These are phyloP conservation scores for Hydrangea macrophylla DNA, from an alignment of 148 eudicot genomes.

Conservation along the genomic window DNA sequence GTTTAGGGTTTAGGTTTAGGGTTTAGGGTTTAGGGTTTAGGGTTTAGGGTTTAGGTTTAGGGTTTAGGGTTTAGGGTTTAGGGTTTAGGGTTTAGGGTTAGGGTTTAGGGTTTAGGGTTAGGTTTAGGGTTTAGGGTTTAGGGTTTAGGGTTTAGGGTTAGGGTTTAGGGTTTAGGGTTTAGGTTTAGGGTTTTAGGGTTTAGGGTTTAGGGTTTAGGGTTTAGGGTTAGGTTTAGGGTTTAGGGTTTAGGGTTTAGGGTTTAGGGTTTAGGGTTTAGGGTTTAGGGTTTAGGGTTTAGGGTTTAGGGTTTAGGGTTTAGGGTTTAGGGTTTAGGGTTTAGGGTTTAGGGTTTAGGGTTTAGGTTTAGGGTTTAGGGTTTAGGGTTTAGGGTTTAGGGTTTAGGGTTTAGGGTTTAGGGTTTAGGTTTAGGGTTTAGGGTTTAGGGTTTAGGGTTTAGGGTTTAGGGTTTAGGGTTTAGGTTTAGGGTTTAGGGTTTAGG, in stretches of 20 bases:
- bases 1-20: not conserved
- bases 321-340: not conserved
- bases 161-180: slow-evolving; percentile 11
- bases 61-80: not conserved
- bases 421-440: slow-evolving; percentile 10
- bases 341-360: not conserved
- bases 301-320: not conserved
- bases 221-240: slow-evolving; percentile 9
- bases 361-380: slow-evolving; percentile 9
- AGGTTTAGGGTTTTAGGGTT: slow-evolving; percentile 5
- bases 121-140: slow-evolving; percentile 10
- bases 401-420: slow-evolving; percentile 11
- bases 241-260: slow-evolving; percentile 11
- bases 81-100: slow-evolving; percentile 7
- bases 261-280: slow-evolving; percentile 11
- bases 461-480: slow-evolving; percentile 10
- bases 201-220: slow-evolving; percentile 11
- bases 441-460: slow-evolving; percentile 11
- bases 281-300: not conserved
- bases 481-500: slow-evolving; percentile 10
- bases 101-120: slow-evolving; percentile 10
- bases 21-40: not conserved
- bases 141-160: slow-evolving; percentile 11
- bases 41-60: not conserved
- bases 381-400: slow-evolving; percentile 11